Percentiles rank a stretch among this genome's conserved stretches.
These are phyloP conservation scores for Lagenaria siceraria DNA, from an alignment of 306 rosid genomes.

Conservation along the genomic window DNA sequence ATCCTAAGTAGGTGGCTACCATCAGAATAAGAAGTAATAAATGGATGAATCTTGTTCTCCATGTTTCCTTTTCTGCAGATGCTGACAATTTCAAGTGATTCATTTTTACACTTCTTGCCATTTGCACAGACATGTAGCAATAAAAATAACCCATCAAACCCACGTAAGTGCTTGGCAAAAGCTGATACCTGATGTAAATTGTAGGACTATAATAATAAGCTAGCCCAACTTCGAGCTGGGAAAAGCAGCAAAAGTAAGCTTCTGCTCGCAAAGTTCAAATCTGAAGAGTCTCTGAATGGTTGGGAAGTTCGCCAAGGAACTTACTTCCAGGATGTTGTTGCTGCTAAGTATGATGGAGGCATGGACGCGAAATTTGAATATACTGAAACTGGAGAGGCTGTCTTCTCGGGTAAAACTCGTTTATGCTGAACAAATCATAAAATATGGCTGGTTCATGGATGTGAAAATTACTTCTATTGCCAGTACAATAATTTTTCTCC, in stretches of 20 bases:
- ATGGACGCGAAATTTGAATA: constrained; percentile 90
- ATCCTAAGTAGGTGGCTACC: no score
- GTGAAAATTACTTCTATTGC: neutral
- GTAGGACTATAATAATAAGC: constrained; percentile 83
- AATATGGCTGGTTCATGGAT: neutral
- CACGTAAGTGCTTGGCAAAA: no score
- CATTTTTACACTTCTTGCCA: neutral
- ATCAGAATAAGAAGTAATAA: no score
- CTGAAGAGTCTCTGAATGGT: constrained; percentile 54
- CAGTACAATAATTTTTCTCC: neutral
- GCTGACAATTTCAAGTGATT: neutral
- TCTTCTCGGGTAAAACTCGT: constrained; percentile 57
- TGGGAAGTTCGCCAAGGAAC: constrained; percentile 84
- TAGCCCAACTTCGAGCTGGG: constrained; percentile 88
- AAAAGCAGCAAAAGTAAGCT: constrained; percentile 96
- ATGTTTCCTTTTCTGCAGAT: neutral
- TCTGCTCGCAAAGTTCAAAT: constrained; percentile 60
- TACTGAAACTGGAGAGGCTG: constrained; percentile 61
- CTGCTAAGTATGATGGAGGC: constrained; percentile 91
- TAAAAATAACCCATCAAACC: no score
- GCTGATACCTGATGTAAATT: constrained; percentile 16
- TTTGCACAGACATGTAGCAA: neutral
- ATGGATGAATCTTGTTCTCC: no score
- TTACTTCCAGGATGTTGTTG: constrained; percentile 76
- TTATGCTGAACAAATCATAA: neutral